phyloP scores from a whole-genome alignment of 2,329 filamentous ascomycete genomes.

The Phyllosticta paracitricarpa region DNA sequence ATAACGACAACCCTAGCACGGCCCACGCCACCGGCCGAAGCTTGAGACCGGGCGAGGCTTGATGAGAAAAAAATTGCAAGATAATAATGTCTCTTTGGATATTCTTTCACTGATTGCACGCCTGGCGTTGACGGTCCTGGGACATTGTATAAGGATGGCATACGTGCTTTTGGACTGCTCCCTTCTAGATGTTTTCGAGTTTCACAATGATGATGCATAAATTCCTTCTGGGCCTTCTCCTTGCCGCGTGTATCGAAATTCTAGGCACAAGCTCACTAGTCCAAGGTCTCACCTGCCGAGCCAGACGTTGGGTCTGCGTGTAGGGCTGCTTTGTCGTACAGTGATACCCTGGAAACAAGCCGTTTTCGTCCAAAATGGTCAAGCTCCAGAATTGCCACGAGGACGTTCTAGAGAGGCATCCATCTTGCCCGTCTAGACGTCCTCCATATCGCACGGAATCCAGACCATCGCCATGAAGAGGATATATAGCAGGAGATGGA shows the following conservation, averaged over 20 bases:
- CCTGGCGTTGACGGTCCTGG: slow-evolving; percentile 7
- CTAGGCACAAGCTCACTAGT: not conserved
- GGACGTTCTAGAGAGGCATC: slow-evolving; percentile 8
- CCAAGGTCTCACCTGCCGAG: slow-evolving; percentile 1
- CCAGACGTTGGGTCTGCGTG: not conserved
- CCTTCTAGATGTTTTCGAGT: slow-evolving; percentile 8
- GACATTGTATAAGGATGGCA: slow-evolving; percentile 4
- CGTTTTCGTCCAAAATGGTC: slow-evolving; percentile 8
- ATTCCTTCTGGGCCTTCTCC: slow-evolving; percentile 5
- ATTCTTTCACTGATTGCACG: slow-evolving; percentile 12
- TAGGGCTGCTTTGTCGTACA: slow-evolving; percentile 7
- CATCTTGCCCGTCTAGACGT: not conserved
- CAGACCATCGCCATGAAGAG: slow-evolving; percentile 17
- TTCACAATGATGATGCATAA: slow-evolving; percentile 9
- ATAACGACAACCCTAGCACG: slow-evolving; percentile 55
- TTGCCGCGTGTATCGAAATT: slow-evolving; percentile 4
- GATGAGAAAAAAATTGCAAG: slow-evolving; percentile 16
- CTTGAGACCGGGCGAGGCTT: slow-evolving; percentile 23
- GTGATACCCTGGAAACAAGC: not conserved
- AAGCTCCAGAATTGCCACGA: slow-evolving; percentile 11
- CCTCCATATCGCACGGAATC: slow-evolving; percentile 16
- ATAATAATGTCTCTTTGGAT: slow-evolving; percentile 11
- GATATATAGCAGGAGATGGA: slow-evolving; percentile 20
- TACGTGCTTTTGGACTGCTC: not conserved
- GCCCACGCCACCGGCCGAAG: slow-evolving; percentile 41